Evolutionary conservation across 2,329 filamentous ascomycete genomes (phyloP).

Genomic region (Botrytis elliptica): DNA sequence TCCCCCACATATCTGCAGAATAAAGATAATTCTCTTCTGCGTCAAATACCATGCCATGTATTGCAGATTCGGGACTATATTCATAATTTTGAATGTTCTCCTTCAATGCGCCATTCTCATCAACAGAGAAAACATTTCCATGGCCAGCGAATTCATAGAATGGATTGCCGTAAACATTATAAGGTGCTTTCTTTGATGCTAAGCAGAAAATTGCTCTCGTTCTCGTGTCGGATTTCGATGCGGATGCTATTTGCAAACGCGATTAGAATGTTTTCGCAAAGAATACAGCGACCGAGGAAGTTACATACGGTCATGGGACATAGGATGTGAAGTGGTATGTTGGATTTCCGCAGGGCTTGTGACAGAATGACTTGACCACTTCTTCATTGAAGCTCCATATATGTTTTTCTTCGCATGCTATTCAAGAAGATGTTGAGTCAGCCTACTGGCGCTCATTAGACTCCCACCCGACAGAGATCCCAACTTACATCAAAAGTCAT

Average conservation of each 20-base stretch:
- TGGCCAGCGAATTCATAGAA: slow-evolving; percentile 85
- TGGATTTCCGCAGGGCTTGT: slow-evolving; percentile 72
- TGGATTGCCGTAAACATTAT: slow-evolving; percentile 83
- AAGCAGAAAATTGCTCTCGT: slow-evolving; percentile 88
- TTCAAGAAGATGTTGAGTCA: slow-evolving; percentile 1
- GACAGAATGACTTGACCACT: slow-evolving; percentile 81
- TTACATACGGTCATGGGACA: slow-evolving; percentile 43
- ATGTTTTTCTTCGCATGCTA: slow-evolving; percentile 80
- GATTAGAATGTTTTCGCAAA: slow-evolving; percentile 18
- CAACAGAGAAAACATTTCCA: slow-evolving; percentile 72
- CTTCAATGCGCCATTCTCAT: slow-evolving; percentile 55
- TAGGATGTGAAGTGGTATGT: slow-evolving; percentile 44
- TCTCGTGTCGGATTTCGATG: slow-evolving; percentile 68
- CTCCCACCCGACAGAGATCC: slow-evolving; percentile 26
- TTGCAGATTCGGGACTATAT: slow-evolving; percentile 67
- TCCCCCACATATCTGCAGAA: slow-evolving; percentile 73
- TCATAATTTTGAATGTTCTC: slow-evolving; percentile 70
- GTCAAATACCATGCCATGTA: slow-evolving; percentile 83
- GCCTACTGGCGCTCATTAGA: not conserved
- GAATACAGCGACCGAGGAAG: slow-evolving; percentile 44
- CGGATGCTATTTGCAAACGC: slow-evolving; percentile 49
- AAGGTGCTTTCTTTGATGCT: slow-evolving; percentile 72
- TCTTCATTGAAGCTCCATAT: slow-evolving; percentile 91
- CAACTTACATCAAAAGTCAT: slow-evolving; percentile 81
- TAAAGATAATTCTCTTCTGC: slow-evolving; percentile 72